Evolutionary conservation across 2,329 filamentous ascomycete genomes (phyloP).

Genomic region (Rhinocladiella mackenziei): DNA sequence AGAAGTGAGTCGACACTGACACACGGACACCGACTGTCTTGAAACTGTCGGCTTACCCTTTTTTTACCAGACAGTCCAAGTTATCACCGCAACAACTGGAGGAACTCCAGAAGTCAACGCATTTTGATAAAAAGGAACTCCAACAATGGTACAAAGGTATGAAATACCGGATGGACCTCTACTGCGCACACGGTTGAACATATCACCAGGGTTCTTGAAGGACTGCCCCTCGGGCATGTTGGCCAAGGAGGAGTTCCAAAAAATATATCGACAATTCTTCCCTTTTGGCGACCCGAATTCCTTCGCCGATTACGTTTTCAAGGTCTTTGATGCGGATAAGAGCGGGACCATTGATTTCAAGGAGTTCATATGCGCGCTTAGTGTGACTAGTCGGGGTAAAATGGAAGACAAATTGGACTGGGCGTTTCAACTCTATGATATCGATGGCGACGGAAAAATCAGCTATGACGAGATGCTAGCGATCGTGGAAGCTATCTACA

Average conservation of each 20-base stretch:
- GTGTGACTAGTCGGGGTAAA: slow-evolving; percentile 92
- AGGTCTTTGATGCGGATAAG: slow-evolving; percentile 96
- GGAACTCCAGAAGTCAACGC: slow-evolving; percentile 92
- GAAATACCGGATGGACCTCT: slow-evolving; percentile 29
- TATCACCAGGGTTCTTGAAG: slow-evolving; percentile 63
- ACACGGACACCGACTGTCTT: too few relatives aligned
- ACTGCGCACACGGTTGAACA: slow-evolving; percentile 10
- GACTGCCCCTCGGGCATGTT: slow-evolving; percentile 96
- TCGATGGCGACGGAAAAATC: slow-evolving; percentile 97
- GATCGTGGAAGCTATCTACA: slow-evolving; percentile 99
- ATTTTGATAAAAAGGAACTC: slow-evolving; percentile 99
- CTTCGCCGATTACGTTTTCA: slow-evolving; percentile 98
- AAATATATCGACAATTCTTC: slow-evolving; percentile 99
- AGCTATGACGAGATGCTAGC: slow-evolving; percentile 98
- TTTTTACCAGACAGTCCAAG: slow-evolving; percentile 82
- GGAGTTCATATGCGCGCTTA: slow-evolving; percentile 97
- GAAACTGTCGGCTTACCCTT: too few relatives aligned
- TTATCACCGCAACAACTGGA: slow-evolving; percentile 92
- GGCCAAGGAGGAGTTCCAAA: slow-evolving; percentile 97
- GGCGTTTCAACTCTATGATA: slow-evolving; percentile 99
- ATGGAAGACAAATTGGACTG: slow-evolving; percentile 99
- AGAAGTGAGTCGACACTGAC: slow-evolving; percentile 22
- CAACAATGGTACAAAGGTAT: slow-evolving; percentile 99
- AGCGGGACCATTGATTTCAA: slow-evolving; percentile 99
- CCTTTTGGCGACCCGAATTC: slow-evolving; percentile 95